A percentile compares a stretch with the other conserved stretches of the same genome.
Evolutionary conservation across 805 yeast genomes (phyloP).

Genomic region (Wickerhamomyces bisporus): DNA sequence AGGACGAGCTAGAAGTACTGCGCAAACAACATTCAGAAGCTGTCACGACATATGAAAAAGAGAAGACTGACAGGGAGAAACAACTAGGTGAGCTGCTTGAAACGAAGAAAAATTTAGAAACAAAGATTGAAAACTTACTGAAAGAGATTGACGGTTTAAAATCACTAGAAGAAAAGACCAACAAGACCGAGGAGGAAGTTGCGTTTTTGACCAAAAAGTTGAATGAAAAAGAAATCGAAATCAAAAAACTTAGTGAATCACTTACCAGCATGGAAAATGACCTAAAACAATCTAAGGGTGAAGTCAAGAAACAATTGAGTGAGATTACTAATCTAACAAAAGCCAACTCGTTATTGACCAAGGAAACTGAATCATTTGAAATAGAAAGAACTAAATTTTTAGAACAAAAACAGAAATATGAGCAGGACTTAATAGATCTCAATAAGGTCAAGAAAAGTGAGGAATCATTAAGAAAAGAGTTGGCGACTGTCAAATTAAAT

Average conservation of each 20-base stretch:
- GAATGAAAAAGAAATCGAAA: not conserved
- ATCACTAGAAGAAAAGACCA: not conserved
- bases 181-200: conserved; percentile 1
- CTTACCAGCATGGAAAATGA: conserved; percentile 5
- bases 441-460: conserved; percentile 19
- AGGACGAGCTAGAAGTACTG: conserved; percentile 23
- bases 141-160: not conserved
- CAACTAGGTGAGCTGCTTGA: conserved; percentile 6
- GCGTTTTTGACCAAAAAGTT: not conserved
- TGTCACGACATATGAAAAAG: conserved; percentile 22
- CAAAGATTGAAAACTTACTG: conserved; percentile 4
- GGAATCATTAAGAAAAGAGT: conserved; percentile 18
- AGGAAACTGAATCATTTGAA: conserved; percentile 17
- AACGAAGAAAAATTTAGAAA: conserved; percentile 20
- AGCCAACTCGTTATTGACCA: conserved; percentile 14
- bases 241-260: conserved; percentile 2
- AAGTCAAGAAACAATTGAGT: conserved; percentile 1
- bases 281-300: conserved; percentile 1
- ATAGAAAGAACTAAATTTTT: conserved; percentile 16
- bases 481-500: conserved; percentile 9
- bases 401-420: conserved; percentile 18
- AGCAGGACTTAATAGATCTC: conserved; percentile 14
- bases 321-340: conserved; percentile 12
- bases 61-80: conserved; percentile 12
- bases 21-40: conserved; percentile 33